Percentiles rank a stretch among this genome's conserved stretches.
phyloP scores from a whole-genome alignment of 2,329 filamentous ascomycete genomes.

The Calonectria pseudoturangicola region DNA sequence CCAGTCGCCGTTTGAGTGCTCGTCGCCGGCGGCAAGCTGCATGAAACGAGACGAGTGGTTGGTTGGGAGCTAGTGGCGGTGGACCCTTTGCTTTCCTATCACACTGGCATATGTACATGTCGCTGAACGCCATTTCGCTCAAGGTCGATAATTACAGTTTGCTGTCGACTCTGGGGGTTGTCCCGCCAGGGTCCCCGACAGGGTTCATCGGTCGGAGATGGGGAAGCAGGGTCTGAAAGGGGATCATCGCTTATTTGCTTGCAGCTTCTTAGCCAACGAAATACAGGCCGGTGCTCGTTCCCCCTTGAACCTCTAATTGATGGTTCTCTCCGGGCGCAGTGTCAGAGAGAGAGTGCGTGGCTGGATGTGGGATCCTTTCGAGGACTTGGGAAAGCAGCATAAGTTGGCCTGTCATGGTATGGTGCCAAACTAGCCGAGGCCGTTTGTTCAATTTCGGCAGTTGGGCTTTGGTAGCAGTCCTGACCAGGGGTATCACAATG shows the following conservation, averaged over 20 bases:
- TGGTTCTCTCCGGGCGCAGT: neutral
- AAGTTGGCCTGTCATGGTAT: neutral
- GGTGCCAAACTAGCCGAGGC: constrained; percentile 8
- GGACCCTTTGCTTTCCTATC: constrained; percentile 20
- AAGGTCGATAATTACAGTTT: constrained; percentile 17
- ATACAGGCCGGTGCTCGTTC: neutral
- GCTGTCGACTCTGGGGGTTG: constrained; percentile 12
- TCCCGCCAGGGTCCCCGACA: constrained; percentile 4
- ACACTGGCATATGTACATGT: neutral
- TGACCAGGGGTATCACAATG: neutral
- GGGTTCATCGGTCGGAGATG: neutral
- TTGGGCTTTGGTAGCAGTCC: neutral
- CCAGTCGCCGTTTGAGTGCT: constrained; percentile 12
- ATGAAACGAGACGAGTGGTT: constrained; percentile 15
- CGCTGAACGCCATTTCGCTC: constrained; percentile 4
- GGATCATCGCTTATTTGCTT: constrained; percentile 7
- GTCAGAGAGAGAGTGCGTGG: neutral
- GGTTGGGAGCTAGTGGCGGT: constrained; percentile 8
- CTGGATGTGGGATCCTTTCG: neutral
- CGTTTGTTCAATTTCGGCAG: constrained; percentile 17
- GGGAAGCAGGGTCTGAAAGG: neutral
- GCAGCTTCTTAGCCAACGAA: constrained; percentile 1
- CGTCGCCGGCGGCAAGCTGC: constrained; percentile 27
- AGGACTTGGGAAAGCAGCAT: neutral
- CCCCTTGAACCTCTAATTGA: neutral